phyloP scores from a whole-genome alignment of 148 eudicot genomes.

The Arctostaphylos glauca region DNA sequence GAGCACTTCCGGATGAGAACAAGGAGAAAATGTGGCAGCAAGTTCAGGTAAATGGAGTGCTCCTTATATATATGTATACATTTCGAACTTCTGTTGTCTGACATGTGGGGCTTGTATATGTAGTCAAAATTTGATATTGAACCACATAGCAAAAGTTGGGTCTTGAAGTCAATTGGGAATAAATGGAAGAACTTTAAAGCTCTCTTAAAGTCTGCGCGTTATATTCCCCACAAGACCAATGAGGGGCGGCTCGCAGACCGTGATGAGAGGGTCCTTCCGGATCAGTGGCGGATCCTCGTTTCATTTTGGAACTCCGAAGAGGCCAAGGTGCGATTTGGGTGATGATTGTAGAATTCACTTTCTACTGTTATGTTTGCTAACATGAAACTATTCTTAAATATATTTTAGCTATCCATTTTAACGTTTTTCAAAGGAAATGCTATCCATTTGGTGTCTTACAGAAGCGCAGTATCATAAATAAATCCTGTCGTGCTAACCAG shows the following conservation, averaged over 20 bases:
- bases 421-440: background rate
- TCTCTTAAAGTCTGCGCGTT: constrained; percentile 26
- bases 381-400: background rate
- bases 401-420: background rate
- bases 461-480: constrained; percentile 28
- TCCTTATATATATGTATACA: background rate
- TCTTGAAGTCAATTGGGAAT: constrained; percentile 29
- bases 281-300: constrained; percentile 40
- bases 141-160: constrained; percentile 33
- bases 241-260: constrained; percentile 42
- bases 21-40: constrained; percentile 48
- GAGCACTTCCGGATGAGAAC: constrained; percentile 29
- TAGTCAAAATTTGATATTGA: constrained; percentile 40
- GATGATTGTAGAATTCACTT: constrained; percentile 7
- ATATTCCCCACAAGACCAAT: constrained; percentile 31
- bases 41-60: constrained; percentile 35
- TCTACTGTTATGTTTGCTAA: background rate
- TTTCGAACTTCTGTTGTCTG: background rate
- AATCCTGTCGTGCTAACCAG: constrained; percentile 25
- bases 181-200: constrained; percentile 41
- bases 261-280: constrained; percentile 47
- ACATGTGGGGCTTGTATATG: constrained; percentile 2
- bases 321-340: constrained; percentile 24
- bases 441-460: constrained; percentile 9
- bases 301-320: constrained; percentile 35